Percentiles rank a stretch among this genome's conserved stretches.
Conservation (phyloP, 2,329 filamentous ascomycete genomes). For the Aspergillus ustus region DNA sequence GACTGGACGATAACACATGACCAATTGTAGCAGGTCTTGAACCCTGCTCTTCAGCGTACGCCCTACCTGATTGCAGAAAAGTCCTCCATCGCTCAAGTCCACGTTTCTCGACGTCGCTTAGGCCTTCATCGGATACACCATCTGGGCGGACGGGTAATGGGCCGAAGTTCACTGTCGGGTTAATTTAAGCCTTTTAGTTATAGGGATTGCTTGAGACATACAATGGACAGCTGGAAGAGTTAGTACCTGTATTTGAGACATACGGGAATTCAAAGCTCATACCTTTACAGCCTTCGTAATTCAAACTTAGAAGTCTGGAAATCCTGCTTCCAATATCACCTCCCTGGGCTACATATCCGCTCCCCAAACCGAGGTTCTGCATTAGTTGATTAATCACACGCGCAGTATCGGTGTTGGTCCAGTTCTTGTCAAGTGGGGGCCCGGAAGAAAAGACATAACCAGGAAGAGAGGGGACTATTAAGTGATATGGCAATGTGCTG, state of each 20-base stretch:
- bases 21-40: conserved; percentile 42
- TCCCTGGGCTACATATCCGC: conserved; percentile 39
- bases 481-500: conserved; percentile 34
- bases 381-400: conserved; percentile 36
- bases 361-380: conserved; percentile 34
- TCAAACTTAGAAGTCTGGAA: conserved; percentile 30
- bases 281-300: conserved; percentile 39
- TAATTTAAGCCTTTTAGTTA: not conserved
- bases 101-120: conserved; percentile 33
- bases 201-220: conserved; percentile 20
- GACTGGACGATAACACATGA: conserved; percentile 37
- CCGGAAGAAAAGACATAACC: conserved; percentile 39
- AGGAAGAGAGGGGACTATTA: conserved; percentile 39
- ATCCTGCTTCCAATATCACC: conserved; percentile 39
- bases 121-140: conserved; percentile 26
- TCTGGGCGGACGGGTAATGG: conserved; percentile 29
- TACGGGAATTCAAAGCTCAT: not conserved
- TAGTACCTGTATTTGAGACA: not conserved
- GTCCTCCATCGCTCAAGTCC: conserved; percentile 31
- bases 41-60: conserved; percentile 36
- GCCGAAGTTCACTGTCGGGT: conserved; percentile 33
- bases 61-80: conserved; percentile 28
- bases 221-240: conserved; percentile 33
- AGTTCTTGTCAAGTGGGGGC: conserved; percentile 36
- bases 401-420: conserved; percentile 31